Evolutionary conservation across 352 stramenopile genomes (phyloP).

Genomic region (Phytopythium litorale): DNA sequence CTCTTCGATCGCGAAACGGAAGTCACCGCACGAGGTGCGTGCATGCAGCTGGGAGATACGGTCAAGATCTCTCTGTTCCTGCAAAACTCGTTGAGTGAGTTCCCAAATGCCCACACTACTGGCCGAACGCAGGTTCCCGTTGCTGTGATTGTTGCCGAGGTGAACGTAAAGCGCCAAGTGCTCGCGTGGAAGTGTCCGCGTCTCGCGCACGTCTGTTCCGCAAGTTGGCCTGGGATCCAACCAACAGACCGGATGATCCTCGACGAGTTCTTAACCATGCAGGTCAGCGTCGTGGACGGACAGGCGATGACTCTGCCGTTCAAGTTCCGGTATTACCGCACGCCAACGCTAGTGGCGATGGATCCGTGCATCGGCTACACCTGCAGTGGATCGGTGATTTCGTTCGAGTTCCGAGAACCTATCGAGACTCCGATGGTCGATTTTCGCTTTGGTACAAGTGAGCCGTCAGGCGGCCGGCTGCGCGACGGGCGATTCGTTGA

Average conservation of each 20-base stretch:
- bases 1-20: conserved; percentile 41
- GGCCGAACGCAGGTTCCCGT: conserved; percentile 12
- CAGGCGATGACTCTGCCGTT: conserved; percentile 49
- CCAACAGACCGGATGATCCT: conserved; percentile 36
- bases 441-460: conserved; percentile 49
- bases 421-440: conserved; percentile 59
- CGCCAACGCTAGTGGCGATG: conserved; percentile 43
- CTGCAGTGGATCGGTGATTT: conserved; percentile 55
- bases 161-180: conserved; percentile 39
- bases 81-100: conserved; percentile 11
- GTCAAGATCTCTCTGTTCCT: conserved; percentile 47
- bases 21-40: conserved; percentile 34
- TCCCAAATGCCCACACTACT: conserved; percentile 5
- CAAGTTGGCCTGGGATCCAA: conserved; percentile 7
- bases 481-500: conserved; percentile 48
- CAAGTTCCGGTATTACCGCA: conserved; percentile 54
- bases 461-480: conserved; percentile 27
- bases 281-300: conserved; percentile 54
- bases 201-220: conserved; percentile 17
- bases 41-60: conserved; percentile 29
- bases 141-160: conserved; percentile 24
- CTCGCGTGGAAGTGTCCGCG: conserved; percentile 51
- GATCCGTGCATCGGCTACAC: conserved; percentile 53
- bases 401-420: conserved; percentile 54
- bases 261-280: conserved; percentile 31